Evolutionary conservation across 1,284 basidiomycete species (phyloP), one percentile per base, ranked within the genome.

Genomic region (Cystobasidium pallidum): DNA sequence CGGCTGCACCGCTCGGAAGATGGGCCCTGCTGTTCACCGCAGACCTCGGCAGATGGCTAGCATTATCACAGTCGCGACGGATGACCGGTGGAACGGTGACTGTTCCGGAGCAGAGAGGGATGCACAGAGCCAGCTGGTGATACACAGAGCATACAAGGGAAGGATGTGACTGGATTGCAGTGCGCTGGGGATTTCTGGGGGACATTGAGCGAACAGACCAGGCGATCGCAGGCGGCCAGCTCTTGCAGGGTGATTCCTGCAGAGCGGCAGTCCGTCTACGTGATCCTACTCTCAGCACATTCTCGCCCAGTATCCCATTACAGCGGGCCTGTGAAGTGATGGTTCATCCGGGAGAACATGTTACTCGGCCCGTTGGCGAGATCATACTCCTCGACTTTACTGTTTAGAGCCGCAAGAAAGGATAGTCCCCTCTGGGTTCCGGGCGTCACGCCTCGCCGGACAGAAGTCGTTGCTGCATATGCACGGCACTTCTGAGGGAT

Each of bases 341-440:
- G 21, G 62, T 52, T 15, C 30, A 51, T 51, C 47, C 62, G 62
- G 47, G 62, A 43, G 39, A 24, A 11, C 58, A 43, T 61, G 41
- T 24, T 39, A 17, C 13, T 45, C 17, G 26, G 24, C 26, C 34
- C 19, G n/a, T 39, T 1, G 45, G n/a, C 39, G 17, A 32, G 43
- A 64, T 28, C 30, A 26, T 34, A 3, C 47, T 64, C 47, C 45
- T 49, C n/a, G 21, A 64, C 43, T 51, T 62, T 64, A 47, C 47
- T 64, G 43, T 51, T 64, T 64, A 64, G 62, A 64, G 62, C 62
- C 62, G 62, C 62, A 64, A 64, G 62, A 64, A 64, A 51, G 47
- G 62, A 64, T 49, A 49, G 47, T 64, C 47, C 62, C 47, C 30
- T 32, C 34, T 47, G 58, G 39, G 47, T 30, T 34, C 32, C 32